These are phyloP conservation scores for Aspergillus piperis DNA, from an alignment of 2,329 filamentous ascomycete species.

Conservation along the genomic window DNA sequence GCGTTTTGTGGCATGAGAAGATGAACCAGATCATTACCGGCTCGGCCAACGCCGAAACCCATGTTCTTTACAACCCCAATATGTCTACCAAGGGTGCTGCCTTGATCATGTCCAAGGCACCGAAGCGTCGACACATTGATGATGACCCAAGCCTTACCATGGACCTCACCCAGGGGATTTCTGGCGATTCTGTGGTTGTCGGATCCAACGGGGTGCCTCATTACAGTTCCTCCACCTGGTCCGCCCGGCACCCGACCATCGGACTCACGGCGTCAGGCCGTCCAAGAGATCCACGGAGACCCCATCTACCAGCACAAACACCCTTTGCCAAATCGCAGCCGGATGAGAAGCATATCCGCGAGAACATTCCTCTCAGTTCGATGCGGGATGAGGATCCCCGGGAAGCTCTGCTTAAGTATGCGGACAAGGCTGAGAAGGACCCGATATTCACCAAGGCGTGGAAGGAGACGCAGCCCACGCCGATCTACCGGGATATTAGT, in stretches of 20 bases:
- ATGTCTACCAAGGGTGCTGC: constrained; percentile 79
- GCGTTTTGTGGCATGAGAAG: constrained; percentile 87
- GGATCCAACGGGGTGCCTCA: constrained; percentile 72
- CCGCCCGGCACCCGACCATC: constrained; percentile 66
- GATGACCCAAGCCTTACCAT: constrained; percentile 87
- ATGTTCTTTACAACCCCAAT: constrained; percentile 86
- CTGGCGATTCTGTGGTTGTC: constrained; percentile 77
- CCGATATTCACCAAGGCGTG: constrained; percentile 94
- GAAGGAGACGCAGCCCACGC: constrained; percentile 87
- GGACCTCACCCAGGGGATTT: constrained; percentile 77
- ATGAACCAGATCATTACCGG: constrained; percentile 96
- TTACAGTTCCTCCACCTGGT: constrained; percentile 64
- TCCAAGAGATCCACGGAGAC: constrained; percentile 76
- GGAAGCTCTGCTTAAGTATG: constrained; percentile 92
- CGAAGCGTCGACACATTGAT: constrained; percentile 93
- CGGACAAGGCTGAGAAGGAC: constrained; percentile 87
- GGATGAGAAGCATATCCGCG: constrained; percentile 83
- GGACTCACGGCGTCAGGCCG: constrained; percentile 78
- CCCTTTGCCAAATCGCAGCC: constrained; percentile 90
- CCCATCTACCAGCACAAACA: constrained; percentile 80
- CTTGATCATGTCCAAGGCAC: constrained; percentile 86
- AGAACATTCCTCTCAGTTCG: constrained; percentile 83
- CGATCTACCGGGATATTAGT: constrained; percentile 85
- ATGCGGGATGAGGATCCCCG: constrained; percentile 97
- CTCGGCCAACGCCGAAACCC: constrained; percentile 85